A percentile compares a stretch with the other conserved stretches of the same genome.
phyloP scores from a whole-genome alignment of 169 alveolate genomes.

The Babesia microti region DNA sequence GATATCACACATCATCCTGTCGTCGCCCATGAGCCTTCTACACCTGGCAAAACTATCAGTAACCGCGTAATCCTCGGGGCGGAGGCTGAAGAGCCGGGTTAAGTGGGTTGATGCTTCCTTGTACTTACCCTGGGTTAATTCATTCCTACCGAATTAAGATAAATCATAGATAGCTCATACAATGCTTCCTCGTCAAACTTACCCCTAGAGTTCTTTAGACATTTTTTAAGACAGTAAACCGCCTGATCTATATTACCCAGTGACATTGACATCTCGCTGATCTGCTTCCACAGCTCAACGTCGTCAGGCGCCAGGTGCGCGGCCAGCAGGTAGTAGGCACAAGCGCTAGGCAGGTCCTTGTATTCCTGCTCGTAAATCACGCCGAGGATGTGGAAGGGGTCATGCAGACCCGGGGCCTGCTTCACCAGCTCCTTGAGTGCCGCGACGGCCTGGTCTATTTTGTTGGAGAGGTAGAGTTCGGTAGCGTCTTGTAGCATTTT shows the following conservation, averaged over 20 bases:
- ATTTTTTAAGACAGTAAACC: constrained; percentile 38
- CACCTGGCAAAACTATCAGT: no score
- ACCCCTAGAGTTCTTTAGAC: constrained; percentile 21
- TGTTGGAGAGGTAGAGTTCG: constrained; percentile 18
- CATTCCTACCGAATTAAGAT: constrained; percentile 21
- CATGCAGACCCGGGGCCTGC: constrained; percentile 72
- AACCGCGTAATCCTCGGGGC: no score
- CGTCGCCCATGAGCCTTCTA: no score
- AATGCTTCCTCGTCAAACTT: constrained; percentile 32
- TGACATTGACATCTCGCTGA: constrained; percentile 61
- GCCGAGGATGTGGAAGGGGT: constrained; percentile 78
- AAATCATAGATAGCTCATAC: constrained; percentile 43
- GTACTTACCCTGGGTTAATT: neutral
- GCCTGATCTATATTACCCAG: constrained; percentile 45
- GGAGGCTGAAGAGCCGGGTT: no score
- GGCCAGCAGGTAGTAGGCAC: constrained; percentile 72
- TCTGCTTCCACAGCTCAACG: constrained; percentile 64
- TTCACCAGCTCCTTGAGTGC: constrained; percentile 57
- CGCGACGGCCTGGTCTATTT: constrained; percentile 33
- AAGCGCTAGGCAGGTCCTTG: constrained; percentile 66
- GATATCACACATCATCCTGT: no score
- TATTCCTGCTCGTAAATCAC: constrained; percentile 73
- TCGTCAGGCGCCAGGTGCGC: constrained; percentile 74
- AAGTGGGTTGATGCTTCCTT: no score
- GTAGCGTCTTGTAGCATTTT: constrained; percentile 43